phyloP scores from a whole-genome alignment of 2,329 filamentous ascomycete species.

The Colletotrichum sp. region DNA sequence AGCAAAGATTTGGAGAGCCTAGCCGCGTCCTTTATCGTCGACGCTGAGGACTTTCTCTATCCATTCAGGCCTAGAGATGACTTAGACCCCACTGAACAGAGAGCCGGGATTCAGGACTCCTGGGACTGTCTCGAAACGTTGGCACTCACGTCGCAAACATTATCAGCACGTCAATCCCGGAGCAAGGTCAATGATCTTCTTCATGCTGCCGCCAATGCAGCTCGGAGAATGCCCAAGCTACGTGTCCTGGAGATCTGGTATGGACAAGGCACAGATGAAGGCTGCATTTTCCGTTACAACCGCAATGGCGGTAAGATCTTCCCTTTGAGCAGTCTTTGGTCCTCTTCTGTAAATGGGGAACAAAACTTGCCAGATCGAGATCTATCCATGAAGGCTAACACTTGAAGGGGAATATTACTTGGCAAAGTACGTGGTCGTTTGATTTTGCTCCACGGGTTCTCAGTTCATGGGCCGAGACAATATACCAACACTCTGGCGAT shows the following conservation, averaged over 20 bases:
- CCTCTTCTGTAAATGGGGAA: too few species aligned
- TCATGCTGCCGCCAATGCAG: too few species aligned
- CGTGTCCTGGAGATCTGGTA: too few species aligned
- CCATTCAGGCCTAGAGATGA: not conserved
- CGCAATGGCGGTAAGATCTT: too few species aligned
- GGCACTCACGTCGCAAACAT: not conserved
- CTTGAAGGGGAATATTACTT: not conserved
- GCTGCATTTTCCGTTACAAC: too few species aligned
- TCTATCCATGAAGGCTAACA: not conserved
- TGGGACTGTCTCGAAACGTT: not conserved
- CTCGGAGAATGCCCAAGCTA: too few species aligned
- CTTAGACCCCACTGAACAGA: not conserved
- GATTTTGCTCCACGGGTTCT: not conserved
- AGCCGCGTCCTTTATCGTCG: not conserved
- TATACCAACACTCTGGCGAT: accelerated
- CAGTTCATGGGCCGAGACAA: not conserved
- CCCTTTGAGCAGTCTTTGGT: too few species aligned
- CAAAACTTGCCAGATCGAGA: not conserved
- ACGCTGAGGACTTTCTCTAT: not conserved
- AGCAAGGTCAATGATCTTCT: not conserved
- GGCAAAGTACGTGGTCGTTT: not conserved
- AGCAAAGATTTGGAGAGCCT: not conserved
- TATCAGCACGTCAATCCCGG: not conserved
- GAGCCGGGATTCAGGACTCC: not conserved
- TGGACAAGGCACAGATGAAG: too few species aligned